A percentile compares a stretch with the other conserved stretches of the same genome.
These are phyloP conservation scores for Barnettozyma siamensis DNA, from an alignment of 805 yeast genomes.

Conservation along the genomic window DNA sequence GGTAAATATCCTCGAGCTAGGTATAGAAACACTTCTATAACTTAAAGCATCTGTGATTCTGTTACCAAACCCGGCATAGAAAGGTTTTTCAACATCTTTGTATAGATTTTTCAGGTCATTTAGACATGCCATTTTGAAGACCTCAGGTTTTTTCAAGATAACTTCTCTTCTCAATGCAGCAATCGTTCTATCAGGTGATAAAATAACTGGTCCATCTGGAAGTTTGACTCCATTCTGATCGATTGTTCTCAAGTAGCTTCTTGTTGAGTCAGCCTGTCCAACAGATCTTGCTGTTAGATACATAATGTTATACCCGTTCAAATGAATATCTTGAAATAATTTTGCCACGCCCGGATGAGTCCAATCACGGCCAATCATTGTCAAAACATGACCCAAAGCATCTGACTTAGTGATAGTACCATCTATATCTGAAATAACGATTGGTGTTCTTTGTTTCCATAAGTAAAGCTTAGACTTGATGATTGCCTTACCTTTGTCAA, in stretches of 20 bases:
- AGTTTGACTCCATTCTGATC: slow-evolving; percentile 61
- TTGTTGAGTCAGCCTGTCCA: slow-evolving; percentile 89
- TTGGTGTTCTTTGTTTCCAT: slow-evolving; percentile 82
- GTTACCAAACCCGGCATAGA: slow-evolving; percentile 97
- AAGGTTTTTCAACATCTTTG: slow-evolving; percentile 56
- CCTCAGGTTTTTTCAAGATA: slow-evolving; percentile 90
- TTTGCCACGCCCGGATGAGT: slow-evolving; percentile 95
- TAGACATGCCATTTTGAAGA: slow-evolving; percentile 96
- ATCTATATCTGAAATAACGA: slow-evolving; percentile 94
- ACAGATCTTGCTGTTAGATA: slow-evolving; percentile 93
- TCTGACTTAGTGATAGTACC: slow-evolving; percentile 98
- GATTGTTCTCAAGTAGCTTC: slow-evolving; percentile 74
- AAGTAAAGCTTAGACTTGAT: slow-evolving; percentile 68
- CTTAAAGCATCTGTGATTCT: slow-evolving; percentile 94
- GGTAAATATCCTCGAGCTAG: slow-evolving; percentile 90
- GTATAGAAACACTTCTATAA: slow-evolving; percentile 88
- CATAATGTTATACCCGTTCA: slow-evolving; percentile 89
- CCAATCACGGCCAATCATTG: slow-evolving; percentile 95
- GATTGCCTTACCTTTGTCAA: slow-evolving; percentile 76
- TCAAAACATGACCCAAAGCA: slow-evolving; percentile 92
- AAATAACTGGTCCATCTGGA: slow-evolving; percentile 89
- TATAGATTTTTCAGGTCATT: slow-evolving; percentile 77
- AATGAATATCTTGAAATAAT: slow-evolving; percentile 76
- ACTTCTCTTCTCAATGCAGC: slow-evolving; percentile 93
- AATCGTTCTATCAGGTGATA: slow-evolving; percentile 93